Base-by-base conservation (phyloP, 441 rosid genomes). In the Populus trichocarpa region DNA sequence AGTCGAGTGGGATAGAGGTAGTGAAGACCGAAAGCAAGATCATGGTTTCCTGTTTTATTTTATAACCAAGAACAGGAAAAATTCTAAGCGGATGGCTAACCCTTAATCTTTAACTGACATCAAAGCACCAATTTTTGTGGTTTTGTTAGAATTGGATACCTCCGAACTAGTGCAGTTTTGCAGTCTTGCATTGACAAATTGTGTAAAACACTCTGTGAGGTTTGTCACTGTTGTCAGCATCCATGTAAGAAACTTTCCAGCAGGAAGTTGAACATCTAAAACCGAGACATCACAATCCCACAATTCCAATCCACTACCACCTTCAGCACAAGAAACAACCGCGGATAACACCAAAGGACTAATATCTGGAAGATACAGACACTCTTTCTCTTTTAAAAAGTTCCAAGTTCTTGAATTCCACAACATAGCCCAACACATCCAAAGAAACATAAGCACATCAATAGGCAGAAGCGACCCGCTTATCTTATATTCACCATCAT, bases 341-440 rank as follows among this genome's bases (percentile, higher is more conserved):
- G 97, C 96, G 11, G 98, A 89, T 36, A 88, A 80, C 20, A 91
- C 77, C 81, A 94, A 72, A 80, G 88, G 89, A 75, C 79, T 84
- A 16, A 94, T 79, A 81, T 94, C 94, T 0, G 97, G 97, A 71
- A 90, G 85, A 71, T 79, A 84, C 35, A 91, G 66, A 59, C 70
- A 77, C 12, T 25, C 83, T 69, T 84, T 84, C 32, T 72, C 73
- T 81, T 74, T 73, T 0, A 79, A 78, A 46, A 57, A 11, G 57
- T 36, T 75, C 5, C 33, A 69, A 73, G 67, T 75, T 75, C 82
- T 89, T n/a, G 87, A 82, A 79, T 86, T 87, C 92, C 93, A 94
- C 26, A 80, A 81, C 96, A 92, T 84, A 36, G 92, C 76, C 99
- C 98, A 96, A 82, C 95, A 91, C 83, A 89, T 70, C 90, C 88